Base-by-base conservation (phyloP, 2,329 filamentous ascomycete species). In the Aurifilum marmelostoma region DNA sequence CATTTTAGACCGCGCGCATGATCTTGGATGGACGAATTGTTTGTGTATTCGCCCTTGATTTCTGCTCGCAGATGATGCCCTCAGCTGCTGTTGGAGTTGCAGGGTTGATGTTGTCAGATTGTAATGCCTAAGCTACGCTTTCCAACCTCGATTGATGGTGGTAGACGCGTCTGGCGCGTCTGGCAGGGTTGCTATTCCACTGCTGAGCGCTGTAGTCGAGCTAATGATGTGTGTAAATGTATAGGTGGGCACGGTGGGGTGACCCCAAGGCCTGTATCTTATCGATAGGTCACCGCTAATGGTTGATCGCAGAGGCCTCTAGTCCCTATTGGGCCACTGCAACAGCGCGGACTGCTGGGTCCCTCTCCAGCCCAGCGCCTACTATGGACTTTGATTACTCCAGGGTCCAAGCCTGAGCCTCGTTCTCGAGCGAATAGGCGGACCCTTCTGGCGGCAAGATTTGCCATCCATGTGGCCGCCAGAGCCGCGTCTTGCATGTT, bases 151-250 rank as follows among this genome's bases (percentile, higher is more conserved):
- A 56, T 18, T 29, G 52, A 56, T 29, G 32, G n/a, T 18, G 32
- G 43, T 14, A 47, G 62, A 70, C 69, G 69, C 69, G 69, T 61
- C 59, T 43, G 69, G 43, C 69, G 69, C 69, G 69, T 66, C 43
- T 34, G 43, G 50, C 21, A n/a, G 8, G 21, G 59, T 11, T 37
- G 47, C 47, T n/a, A 14, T 59, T 18, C 56, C 56, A 37, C 24
- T 32, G 8, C 9, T 37, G 18, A 34, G 56, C 56, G 56, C 16
- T 11, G 6, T 37, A 59, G 29, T 29, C n/a, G n/a, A n/a, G 56
- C 56, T 59, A n/a, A n/a, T n/a, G n/a, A n/a, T n/a, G n/a, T n/a
- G n/a, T n/a, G 52, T 56, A 29, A 18, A 16, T 32, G 52, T 18
- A 32, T 27, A 56, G 32, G 56, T 24, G 56, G 56, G 29, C 29